A percentile compares a stretch with the other conserved stretches of the same genome.
Conservation (phyloP, 163 green algal species). For the Chloroidium sp. region DNA sequence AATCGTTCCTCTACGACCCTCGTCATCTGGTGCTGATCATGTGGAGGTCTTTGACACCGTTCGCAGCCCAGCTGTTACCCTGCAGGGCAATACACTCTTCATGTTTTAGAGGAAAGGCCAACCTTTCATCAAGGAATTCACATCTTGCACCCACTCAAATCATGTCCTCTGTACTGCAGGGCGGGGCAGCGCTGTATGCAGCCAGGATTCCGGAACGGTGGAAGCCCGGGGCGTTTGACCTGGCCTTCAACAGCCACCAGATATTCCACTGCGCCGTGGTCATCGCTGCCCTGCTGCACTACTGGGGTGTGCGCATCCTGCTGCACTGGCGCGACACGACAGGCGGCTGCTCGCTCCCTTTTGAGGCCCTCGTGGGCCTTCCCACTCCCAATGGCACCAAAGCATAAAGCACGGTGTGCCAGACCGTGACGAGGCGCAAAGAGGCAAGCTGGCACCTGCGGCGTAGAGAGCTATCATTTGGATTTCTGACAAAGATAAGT, state of each 20-base stretch:
- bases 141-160: not conserved
- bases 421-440: no score
- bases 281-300: constrained; percentile 76
- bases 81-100: no score
- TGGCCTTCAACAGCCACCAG: constrained; percentile 81
- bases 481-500: no score
- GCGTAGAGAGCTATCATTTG: no score
- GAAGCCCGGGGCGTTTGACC: constrained; percentile 82
- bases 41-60: no score
- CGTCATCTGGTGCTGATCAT: no score
- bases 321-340: constrained; percentile 77
- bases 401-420: not conserved
- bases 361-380: not conserved
- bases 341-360: constrained; percentile 49
- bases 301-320: constrained; percentile 40
- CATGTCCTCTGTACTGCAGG: constrained; percentile 21
- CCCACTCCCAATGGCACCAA: not conserved
- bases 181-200: constrained; percentile 78
- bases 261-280: constrained; percentile 91
- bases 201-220: constrained; percentile 77
- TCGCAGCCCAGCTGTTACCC: not conserved
- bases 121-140: not conserved
- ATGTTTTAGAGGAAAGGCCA: no score
- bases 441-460: no score
- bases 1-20: no score